Conservation (phyloP, 345 rosid species). For the Hirschfeldia incana region DNA sequence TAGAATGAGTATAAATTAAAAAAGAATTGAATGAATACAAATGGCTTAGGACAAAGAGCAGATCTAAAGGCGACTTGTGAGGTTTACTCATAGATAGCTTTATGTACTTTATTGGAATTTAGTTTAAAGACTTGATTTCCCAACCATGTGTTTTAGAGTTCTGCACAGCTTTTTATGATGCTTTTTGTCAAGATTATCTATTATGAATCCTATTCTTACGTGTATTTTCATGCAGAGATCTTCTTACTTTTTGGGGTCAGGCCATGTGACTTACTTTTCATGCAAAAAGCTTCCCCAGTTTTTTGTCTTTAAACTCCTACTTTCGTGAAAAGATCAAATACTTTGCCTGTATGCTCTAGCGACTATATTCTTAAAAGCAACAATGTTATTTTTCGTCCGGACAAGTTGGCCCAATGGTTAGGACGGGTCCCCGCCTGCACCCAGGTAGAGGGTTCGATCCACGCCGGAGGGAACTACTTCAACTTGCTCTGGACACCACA, state of each 20-base stretch:
- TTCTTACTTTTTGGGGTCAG: conserved; percentile 33
- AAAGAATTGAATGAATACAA: conserved; percentile 26
- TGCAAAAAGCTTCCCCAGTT: conserved; percentile 41
- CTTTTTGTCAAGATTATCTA: conserved; percentile 37
- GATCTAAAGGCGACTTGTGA: conserved; percentile 40
- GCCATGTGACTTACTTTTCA: conserved; percentile 46
- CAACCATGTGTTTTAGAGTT: conserved; percentile 44
- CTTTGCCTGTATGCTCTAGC: conserved; percentile 22
- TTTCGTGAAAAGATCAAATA: conserved; percentile 32
- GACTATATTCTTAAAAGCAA: conserved; percentile 31
- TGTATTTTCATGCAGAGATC: conserved; percentile 45
- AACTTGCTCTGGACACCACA: too few species aligned
- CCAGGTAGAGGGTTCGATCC: too few species aligned
- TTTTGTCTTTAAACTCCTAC: conserved; percentile 39
- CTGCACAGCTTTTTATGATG: conserved; percentile 42
- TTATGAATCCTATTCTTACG: conserved; percentile 37
- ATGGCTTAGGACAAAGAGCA: conserved; percentile 35
- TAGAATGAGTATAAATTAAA: conserved; percentile 10
- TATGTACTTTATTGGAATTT: conserved; percentile 35
- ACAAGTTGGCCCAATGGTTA: too few species aligned
- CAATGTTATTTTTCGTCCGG: conserved; percentile 31
- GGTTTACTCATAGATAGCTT: conserved; percentile 34
- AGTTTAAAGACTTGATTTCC: conserved; percentile 38
- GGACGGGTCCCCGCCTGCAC: too few species aligned
- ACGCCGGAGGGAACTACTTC: too few species aligned